Evolutionary conservation across 2,329 filamentous ascomycete genomes (phyloP), one percentile per base, ranked within the genome.

Genomic region (Pestalotiopsis sp.): DNA sequence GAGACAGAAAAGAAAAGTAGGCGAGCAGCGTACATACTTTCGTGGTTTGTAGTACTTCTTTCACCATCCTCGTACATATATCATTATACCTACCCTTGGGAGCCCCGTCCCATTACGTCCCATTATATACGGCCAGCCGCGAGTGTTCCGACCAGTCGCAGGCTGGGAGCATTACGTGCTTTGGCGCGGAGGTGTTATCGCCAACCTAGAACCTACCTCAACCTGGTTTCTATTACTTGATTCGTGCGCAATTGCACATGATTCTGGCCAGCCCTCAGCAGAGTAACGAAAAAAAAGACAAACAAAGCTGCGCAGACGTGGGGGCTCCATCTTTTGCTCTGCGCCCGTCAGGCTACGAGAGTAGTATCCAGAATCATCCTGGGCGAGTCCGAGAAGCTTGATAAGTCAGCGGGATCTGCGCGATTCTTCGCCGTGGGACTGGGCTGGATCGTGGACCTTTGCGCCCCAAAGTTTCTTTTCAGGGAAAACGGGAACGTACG

Each of bases 221-320:
- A 56, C 62, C 62, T 48, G 48, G 62, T 65, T 65, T 56, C 48
- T 48, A 63, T 65, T 65, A 58, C 55, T 38, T 66, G 64, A 66
- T 66, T 66, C 64, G 64, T 38, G 52, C 26, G 20, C 52, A 59
- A 35, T 30, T 35, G 52, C 52, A 56, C 64, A 66, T 66, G 64
- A 38, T 17, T 30, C 17, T 26, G 26, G 26, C 13, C 22, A 14
- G 7, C 9, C 57, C 11, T 59, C 52, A 52, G 44, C 17, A n/a
- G 10, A 56, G 17, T 9, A 7, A 9, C 30, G 30, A 35, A 35
- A 35, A 30, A 35, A 35, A 9, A 35, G 30, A 35, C 30, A 35
- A 58, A 58, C 56, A 26, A 61, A 39, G 58, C 35, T 40, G 30
- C 52, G 22, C 13, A 39, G 30, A 59, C 64, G 64, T 59, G 64